Percentiles rank a stretch among this genome's conserved stretches.
phyloP scores from a whole-genome alignment of 768 basidiomycete species.

The Boletus rex-veris region DNA sequence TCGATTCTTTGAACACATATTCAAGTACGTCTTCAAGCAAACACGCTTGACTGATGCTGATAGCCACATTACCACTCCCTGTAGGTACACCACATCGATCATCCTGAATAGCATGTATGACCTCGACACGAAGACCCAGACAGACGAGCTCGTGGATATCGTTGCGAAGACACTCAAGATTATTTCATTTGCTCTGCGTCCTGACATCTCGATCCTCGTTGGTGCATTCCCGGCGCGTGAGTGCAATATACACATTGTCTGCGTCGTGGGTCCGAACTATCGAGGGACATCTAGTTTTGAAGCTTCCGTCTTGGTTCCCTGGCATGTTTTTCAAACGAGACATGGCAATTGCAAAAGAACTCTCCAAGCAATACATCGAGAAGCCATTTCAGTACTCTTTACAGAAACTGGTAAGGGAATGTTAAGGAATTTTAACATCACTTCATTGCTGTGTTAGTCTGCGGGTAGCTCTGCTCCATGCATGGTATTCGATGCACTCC shows the following conservation, averaged over 20 bases:
- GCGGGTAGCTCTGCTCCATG: conserved; percentile 7
- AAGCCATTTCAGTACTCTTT: conserved; percentile 15
- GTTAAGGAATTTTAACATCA: not conserved
- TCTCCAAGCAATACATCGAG: conserved; percentile 15
- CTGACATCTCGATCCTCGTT: conserved; percentile 17
- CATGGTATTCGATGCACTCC: conserved; percentile 22
- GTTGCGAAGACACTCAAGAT: conserved; percentile 5
- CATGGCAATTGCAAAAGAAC: conserved; percentile 13
- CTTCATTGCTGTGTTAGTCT: conserved; percentile 7
- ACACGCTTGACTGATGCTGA: not conserved
- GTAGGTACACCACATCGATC: conserved; percentile 20
- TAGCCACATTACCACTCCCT: not conserved
- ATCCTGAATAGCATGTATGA: conserved; percentile 23
- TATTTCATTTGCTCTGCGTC: conserved; percentile 9
- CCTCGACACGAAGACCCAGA: conserved; percentile 9
- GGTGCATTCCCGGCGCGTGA: conserved; percentile 17
- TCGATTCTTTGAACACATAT: conserved; percentile 32
- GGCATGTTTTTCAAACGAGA: conserved; percentile 23
- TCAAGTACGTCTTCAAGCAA: conserved; percentile 23
- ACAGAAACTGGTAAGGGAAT: conserved; percentile 14
- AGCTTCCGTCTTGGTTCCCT: conserved; percentile 23
- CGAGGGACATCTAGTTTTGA: conserved; percentile 8
- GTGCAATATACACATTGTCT: not conserved
- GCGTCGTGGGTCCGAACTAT: not conserved
- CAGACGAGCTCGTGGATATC: conserved; percentile 14